Base-by-base conservation (phyloP, 2,329 filamentous ascomycete genomes). In the Ophiostoma pallidulum region DNA sequence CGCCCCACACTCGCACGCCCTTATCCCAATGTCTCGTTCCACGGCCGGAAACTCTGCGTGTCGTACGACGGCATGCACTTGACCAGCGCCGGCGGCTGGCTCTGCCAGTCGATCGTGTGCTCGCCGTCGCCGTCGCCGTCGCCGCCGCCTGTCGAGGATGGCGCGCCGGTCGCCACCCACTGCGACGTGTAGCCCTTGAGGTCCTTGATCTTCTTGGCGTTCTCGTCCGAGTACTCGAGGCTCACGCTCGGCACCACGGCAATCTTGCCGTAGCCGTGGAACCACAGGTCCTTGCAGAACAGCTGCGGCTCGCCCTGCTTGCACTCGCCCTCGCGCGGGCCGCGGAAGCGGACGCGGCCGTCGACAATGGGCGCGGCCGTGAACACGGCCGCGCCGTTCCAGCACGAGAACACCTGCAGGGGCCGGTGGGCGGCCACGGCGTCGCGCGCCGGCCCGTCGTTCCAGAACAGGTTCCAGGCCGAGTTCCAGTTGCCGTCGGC, bases 201-300 rank as follows among this genome's bases (percentile, higher is more conserved):
- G 9, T 61, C 54, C 58, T 79, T 80, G 32, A 76, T 69, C 48
- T 59, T 59, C 41, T 55, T 60, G 1, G 64, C 70, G 4, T 61
- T 62, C 2, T 70, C 64, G 51, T 75, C 62, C 4, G 66, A 66
- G 55, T 80, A 79, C 50, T 71, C 75, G 2, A 80, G 59, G 52
- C 75, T 78, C 3, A 80, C 68, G 3, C 65, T 67, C 0, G 77
- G 76, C 9, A 80, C 65, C 1, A 77, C 73, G 0, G 75, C 75
- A 51, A 80, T 75, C 54, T 68, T 74, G 12, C 69, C 65, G 50
- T 67, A 68, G 3, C 73, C 72, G 5, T 58, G 53, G 13, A 55
- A 64, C 73, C 75, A 80, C 54, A 80, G 48, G 51, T 80, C 76
- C 49, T 78, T 79, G 52, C 72, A 74, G 37, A 80, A 72, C 10